These are phyloP conservation scores for Talaromyces ruber DNA, from an alignment of 495 filamentous ascomycete genomes.

Conservation along the genomic window DNA sequence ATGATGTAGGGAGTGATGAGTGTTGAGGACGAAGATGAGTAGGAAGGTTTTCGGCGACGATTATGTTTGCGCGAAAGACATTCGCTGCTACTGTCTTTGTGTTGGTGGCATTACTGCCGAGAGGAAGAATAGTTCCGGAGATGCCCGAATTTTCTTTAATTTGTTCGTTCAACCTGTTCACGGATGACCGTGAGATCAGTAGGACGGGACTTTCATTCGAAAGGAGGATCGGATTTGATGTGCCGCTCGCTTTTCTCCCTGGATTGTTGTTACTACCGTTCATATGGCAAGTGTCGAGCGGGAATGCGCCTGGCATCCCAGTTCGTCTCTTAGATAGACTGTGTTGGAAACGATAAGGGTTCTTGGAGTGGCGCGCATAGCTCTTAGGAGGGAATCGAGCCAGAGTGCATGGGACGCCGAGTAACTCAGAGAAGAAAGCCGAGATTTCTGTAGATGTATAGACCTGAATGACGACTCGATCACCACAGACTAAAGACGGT, in stretches of 20 bases:
- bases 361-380: conserved; percentile 54
- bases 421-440: conserved; percentile 61
- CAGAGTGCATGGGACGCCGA: conserved; percentile 70
- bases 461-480: conserved; percentile 56
- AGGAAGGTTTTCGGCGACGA: conserved; percentile 49
- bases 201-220: conserved; percentile 93
- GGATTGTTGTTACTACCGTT: conserved; percentile 29
- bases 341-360: conserved; percentile 1
- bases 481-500: conserved; percentile 69
- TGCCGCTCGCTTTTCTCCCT: conserved; percentile 16
- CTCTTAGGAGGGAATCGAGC: conserved; percentile 64
- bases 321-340: conserved; percentile 20
- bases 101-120: neutral
- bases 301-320: conserved; percentile 49
- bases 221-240: conserved; percentile 56
- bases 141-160: conserved; percentile 47
- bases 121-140: conserved; percentile 17
- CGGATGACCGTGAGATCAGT: conserved; percentile 68
- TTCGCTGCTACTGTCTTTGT: conserved; percentile 54
- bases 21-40: conserved; percentile 9
- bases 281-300: conserved; percentile 20
- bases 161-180: conserved; percentile 63
- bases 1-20: neutral
- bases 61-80: conserved; percentile 78
- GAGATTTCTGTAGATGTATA: conserved; percentile 58